Base-by-base conservation (phyloP, 129 eudicot species). In the Artemisia tridentata region DNA sequence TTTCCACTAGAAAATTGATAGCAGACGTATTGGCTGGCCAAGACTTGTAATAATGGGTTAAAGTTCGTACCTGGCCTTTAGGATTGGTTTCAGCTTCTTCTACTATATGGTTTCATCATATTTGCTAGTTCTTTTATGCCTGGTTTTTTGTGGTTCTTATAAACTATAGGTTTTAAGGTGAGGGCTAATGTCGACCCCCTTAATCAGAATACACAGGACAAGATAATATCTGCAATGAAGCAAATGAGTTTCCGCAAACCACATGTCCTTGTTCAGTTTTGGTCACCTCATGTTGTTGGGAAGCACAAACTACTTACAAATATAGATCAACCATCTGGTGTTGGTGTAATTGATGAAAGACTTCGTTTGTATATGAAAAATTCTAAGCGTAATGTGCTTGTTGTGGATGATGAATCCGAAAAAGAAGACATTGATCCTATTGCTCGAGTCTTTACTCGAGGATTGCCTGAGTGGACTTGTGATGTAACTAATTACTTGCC, bases 401-500 rank as follows among this genome's bases (percentile, higher is more conserved):
- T 21, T 66, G 53, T 66, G 56, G 55, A 58, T 14, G 13, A 45
- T 10, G 18, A 46, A 43, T 54, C 19, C 5, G 38, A 5, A 46
- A 41, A 64, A 64, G 27, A 20, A 5, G 31, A 20, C 10, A 3
- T 5, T 56, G 19, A 52, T 43, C 69, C 54, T 43, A 51, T 9
- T 64, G 69, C 69, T 3, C 69, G 69, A 41, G 69, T 64, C 1
- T 64, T 64, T 43, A 64, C n/a, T 29, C 69, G 29, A 2, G 53
- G 53, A 64, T 41, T 43, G 69, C 69, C 69, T 18, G 69, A 64
- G 31, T 64, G 69, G 70, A 65, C 70, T 0, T n/a, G 16, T 46
- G 70, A 65, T 46, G 0, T 65, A 19, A 12, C 34, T 19, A 65
- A 65, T 20, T 65, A 65, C 70, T 11, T 2, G 14, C 15, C 56